Base-by-base conservation (phyloP, 148 eudicot species). In the Rhododendron ferrugineum region DNA sequence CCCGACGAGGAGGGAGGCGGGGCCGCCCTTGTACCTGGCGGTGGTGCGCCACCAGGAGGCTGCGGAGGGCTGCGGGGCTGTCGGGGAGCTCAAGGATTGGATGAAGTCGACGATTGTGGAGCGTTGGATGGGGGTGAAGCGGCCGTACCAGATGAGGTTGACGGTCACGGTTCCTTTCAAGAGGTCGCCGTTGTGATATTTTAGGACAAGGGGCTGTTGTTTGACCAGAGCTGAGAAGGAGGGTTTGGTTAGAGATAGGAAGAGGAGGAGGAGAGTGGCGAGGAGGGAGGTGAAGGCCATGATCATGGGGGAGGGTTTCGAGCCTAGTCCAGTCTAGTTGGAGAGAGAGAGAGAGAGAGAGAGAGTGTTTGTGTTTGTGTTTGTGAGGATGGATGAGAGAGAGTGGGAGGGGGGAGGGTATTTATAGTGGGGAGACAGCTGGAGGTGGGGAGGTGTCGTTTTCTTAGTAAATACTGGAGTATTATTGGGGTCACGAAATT, bases 61-160 rank as follows among this genome's bases (percentile, higher is more conserved):
- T 70, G 78, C 92, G 18, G 93, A 91, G 1, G n/a, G 22, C 4
- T 86, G 76, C 16, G 81, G 32, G 1, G 11, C 9, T 14, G 37
- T 15, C 2, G 36, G 74, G n/a, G 91, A 44, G 72, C 47, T 86
- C 1, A 89, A 80, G 6, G 93, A 91, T 15, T 83, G 81, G 13
- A 90, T 78, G 16, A 90, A 91, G 44, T 86, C 88, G 8, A 89
- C 47, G 42, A 92, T 89, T 3, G 88, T 85, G 46, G 93, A 85
- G 32, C 90, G 85, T 49, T 92, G 93, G 74, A 34, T 22, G 0
- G 93, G 91, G 13, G 91, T 85, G 85, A 92, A 92, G 23, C 87
- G 89, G 23, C 93, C 93, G 82, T 92, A 92, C 93, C 93, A 92
- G 36, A 92, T 76, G 81, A 92, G 89, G 70, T 90, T 90, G 13